Percentiles rank a stretch among this genome's conserved stretches.
Conservation (phyloP, 1,284 basidiomycete species). For the Trichosporon sp. region DNA sequence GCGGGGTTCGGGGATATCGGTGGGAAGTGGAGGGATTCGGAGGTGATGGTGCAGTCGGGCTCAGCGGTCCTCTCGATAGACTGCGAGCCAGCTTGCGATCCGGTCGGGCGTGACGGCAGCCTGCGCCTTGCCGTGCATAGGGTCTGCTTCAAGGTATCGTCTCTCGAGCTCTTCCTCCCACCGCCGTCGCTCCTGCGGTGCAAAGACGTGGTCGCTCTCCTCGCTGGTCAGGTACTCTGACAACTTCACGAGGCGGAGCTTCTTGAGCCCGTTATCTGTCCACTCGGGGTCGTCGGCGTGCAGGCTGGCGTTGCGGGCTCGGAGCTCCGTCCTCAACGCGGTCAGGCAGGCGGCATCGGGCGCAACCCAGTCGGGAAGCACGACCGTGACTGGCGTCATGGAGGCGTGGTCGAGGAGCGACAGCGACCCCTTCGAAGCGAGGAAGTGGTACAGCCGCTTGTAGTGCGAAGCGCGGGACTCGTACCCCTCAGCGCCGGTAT, state of each 20-base stretch:
- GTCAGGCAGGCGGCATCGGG: background rate
- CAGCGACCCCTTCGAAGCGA: background rate
- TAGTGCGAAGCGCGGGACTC: background rate
- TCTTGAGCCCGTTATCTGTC: background rate
- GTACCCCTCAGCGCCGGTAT: background rate
- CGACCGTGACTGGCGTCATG: background rate
- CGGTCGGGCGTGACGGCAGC: background rate
- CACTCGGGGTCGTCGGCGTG: background rate
- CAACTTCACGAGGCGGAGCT: background rate
- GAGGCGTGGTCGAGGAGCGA: background rate
- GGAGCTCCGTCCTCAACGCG: background rate
- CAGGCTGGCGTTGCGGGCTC: background rate
- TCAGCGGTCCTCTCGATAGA: background rate
- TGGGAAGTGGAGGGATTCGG: too few species aligned
- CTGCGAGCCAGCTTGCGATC: background rate
- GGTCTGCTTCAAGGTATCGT: background rate
- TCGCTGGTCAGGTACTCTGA: background rate
- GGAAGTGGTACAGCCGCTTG: background rate
- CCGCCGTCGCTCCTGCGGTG: background rate
- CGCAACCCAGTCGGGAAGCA: background rate
- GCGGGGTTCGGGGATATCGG: background rate
- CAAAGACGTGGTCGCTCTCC: background rate
- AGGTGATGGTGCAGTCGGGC: too few species aligned
- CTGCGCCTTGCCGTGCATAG: background rate
- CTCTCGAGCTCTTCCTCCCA: background rate